A percentile compares a stretch with the other conserved stretches of the same genome.
Conservation (phyloP, 2,329 filamentous ascomycete species). For the Paracamarosporium sp. region DNA sequence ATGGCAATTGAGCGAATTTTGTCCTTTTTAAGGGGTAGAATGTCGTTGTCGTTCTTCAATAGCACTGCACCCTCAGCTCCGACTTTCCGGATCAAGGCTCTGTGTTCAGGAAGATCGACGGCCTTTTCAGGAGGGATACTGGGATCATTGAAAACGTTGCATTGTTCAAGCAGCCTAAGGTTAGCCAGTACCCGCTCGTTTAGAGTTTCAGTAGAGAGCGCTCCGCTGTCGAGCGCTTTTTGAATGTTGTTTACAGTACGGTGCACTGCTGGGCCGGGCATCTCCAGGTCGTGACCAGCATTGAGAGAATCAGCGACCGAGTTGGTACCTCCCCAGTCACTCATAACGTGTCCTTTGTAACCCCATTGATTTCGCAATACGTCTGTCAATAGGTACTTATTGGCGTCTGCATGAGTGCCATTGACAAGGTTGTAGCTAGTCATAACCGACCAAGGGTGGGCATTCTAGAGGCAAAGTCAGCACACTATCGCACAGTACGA, state of each 20-base stretch:
- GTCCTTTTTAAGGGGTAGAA: too few relatives aligned
- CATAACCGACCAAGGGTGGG: too few relatives aligned
- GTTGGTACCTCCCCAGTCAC: conserved; percentile 12
- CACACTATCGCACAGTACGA: too few relatives aligned
- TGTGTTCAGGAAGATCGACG: not conserved
- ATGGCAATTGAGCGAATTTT: too few relatives aligned
- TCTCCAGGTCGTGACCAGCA: conserved; percentile 25
- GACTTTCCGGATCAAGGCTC: not conserved
- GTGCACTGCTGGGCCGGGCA: conserved; percentile 26
- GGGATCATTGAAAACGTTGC: not conserved
- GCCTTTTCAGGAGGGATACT: not conserved
- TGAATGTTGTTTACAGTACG: not conserved
- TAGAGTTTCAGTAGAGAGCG: not conserved
- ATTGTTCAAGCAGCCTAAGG: not conserved
- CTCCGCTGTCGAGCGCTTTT: not conserved
- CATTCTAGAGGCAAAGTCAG: too few relatives aligned
- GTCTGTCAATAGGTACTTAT: not conserved
- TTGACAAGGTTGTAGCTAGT: not conserved
- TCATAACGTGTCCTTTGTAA: not conserved
- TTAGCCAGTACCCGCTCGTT: not conserved
- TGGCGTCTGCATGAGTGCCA: not conserved
- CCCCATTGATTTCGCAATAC: not conserved
- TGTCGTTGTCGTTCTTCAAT: conserved; percentile 1
- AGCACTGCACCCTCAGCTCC: conserved; percentile 2
- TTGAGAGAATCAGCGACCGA: conserved; percentile 14